Percentiles rank a stretch among this genome's conserved stretches.
Evolutionary conservation across 2,329 filamentous ascomycete genomes (phyloP).

Genomic region (Dactylellina parvicollis): DNA sequence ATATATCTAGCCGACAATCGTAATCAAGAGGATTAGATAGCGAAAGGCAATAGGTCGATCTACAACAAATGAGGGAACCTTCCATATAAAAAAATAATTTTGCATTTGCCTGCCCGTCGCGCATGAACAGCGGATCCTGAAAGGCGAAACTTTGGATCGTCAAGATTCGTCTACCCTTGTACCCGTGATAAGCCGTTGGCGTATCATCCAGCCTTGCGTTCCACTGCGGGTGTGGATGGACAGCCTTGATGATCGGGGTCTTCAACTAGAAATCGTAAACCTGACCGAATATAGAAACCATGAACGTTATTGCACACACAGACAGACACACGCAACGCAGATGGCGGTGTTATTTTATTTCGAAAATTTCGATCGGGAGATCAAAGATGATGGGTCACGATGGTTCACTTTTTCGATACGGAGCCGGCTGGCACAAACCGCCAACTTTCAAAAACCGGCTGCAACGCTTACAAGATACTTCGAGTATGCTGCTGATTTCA

Average conservation of each 20-base stretch:
- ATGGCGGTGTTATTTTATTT: conserved; percentile 10
- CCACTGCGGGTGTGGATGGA: conserved; percentile 7
- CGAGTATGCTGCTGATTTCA: conserved; percentile 31
- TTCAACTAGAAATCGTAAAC: conserved; percentile 37
- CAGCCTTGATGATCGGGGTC: conserved; percentile 28
- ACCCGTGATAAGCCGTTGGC: conserved; percentile 27
- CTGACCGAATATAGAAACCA: conserved; percentile 10
- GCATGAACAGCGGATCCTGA: conserved; percentile 29
- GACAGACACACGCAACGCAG: conserved; percentile 20
- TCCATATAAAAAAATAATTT: conserved; percentile 1
- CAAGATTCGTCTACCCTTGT: conserved; percentile 29
- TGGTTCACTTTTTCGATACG: conserved; percentile 40
- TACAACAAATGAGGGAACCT: conserved; percentile 3
- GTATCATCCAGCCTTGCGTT: conserved; percentile 8
- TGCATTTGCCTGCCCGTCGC: conserved; percentile 2
- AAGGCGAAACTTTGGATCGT: conserved; percentile 39
- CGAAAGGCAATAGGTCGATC: conserved; percentile 8
- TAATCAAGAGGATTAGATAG: conserved; percentile 32
- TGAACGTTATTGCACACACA: not conserved
- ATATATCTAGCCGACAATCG: conserved; percentile 38
- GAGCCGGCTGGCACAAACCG: conserved; percentile 27
- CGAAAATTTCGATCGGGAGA: not conserved
- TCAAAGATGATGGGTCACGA: conserved; percentile 9
- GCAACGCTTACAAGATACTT: not conserved
- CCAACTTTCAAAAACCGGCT: conserved; percentile 3